Evolutionary conservation across 345 rosid species (phyloP).

Genomic region (Mercurialis annua): DNA sequence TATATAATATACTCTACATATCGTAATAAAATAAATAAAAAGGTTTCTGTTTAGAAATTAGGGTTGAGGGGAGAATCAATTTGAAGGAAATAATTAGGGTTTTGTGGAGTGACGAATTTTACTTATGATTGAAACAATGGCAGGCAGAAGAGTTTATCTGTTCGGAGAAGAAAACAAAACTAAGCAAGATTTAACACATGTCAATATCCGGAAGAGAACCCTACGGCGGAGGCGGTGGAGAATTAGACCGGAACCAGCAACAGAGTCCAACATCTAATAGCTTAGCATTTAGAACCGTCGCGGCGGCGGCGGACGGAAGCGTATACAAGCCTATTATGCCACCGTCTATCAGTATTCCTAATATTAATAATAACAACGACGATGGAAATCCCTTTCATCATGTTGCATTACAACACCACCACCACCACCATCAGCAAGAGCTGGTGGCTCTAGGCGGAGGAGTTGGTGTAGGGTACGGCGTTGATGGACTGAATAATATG

Average conservation of each 20-base stretch:
- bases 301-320: background rate
- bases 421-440: background rate
- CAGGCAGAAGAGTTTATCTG: background rate
- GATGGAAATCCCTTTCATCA: background rate
- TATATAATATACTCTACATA: too few relatives aligned
- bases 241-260: background rate
- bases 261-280: background rate
- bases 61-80: background rate
- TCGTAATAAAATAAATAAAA: too few relatives aligned
- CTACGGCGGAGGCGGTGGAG: background rate
- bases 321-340: constrained; percentile 6
- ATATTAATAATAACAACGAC: too few relatives aligned
- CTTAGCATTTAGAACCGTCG: background rate
- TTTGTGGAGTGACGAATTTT: too few relatives aligned
- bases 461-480: background rate
- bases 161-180: background rate
- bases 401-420: background rate
- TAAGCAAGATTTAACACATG: too few relatives aligned
- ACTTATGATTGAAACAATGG: too few relatives aligned
- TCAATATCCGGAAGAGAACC: background rate
- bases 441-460: background rate
- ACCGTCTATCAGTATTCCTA: background rate
- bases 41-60: background rate
- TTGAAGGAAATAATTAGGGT: too few relatives aligned
- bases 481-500: background rate